Evolutionary conservation across 1,139 yeast genomes (phyloP).

Genomic region (Williopsis jadinii): DNA sequence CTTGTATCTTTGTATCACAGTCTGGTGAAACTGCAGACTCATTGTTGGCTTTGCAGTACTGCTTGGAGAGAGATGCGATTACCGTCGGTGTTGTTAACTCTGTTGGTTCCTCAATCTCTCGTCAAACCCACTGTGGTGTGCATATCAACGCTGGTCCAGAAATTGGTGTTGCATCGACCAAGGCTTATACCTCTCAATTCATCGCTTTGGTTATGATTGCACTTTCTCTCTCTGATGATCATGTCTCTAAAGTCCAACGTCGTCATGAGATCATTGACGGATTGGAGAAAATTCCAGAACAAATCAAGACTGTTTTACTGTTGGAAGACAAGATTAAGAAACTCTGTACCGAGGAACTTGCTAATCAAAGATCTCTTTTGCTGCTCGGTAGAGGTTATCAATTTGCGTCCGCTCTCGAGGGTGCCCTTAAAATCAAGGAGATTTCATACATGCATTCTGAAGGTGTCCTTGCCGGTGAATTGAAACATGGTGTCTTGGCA

Average conservation of each 20-base stretch:
- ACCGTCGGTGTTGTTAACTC: conserved; percentile 94
- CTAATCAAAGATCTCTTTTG: conserved; percentile 78
- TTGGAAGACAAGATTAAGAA: conserved; percentile 70
- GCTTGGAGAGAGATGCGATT: conserved; percentile 94
- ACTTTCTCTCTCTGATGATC: conserved; percentile 84
- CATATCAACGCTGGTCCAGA: conserved; percentile 99
- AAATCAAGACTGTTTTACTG: conserved; percentile 69
- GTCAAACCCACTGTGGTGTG: conserved; percentile 98
- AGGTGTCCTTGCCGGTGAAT: conserved; percentile 98
- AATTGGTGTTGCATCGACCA: conserved; percentile 99
- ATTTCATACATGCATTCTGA: conserved; percentile 98
- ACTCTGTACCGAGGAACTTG: conserved; percentile 66
- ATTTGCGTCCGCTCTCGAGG: conserved; percentile 95
- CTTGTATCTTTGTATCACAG: conserved; percentile 96
- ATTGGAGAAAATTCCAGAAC: conserved; percentile 75
- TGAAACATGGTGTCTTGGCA: conserved; percentile 97
- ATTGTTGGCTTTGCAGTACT: conserved; percentile 92
- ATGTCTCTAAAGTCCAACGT: conserved; percentile 68
- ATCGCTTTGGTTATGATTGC: conserved; percentile 98
- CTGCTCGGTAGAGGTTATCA: conserved; percentile 97
- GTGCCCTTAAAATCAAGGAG: conserved; percentile 96
- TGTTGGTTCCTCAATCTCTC: conserved; percentile 94
- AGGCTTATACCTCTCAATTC: conserved; percentile 97
- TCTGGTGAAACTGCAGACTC: conserved; percentile 99
- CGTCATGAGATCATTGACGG: conserved; percentile 86